Evolutionary conservation across 106 monocot species (phyloP), one percentile per base, ranked within the genome.

Genomic region (Allium cepa): DNA sequence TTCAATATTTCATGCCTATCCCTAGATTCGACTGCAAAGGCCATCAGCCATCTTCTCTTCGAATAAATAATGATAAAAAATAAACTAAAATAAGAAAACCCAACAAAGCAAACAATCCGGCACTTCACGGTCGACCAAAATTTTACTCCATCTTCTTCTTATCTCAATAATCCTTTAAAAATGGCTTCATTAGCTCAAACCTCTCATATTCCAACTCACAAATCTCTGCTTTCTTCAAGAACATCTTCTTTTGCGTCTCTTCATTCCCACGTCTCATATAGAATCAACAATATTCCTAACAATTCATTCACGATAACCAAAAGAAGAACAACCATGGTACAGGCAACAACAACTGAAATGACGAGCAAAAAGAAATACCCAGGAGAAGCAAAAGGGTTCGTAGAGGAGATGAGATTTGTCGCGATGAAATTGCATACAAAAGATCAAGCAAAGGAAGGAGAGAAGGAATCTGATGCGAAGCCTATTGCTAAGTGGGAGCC

Each of bases 351-450:
- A 15, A 47, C 70, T 47, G 80, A 78, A 75, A 69, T 78, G 70
- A 62, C 80, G 16, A 67, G 16, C 69, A 79, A 81, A 66, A 64
- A 50, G 75, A 51, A 65, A 58, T 47, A 62, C 47, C 58, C 68
- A 4, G 76, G 73, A 11, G 77, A 69, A 50, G 59, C 56, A 62
- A 81, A 76, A 69, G 82, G 82, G 48, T 86, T 86, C 67, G 90
- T 86, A 60, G 86, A 83, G 2, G 86, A 86, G 86, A 83, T 86
- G 90, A 63, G 83, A 65, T 58, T 73, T 8, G 83, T 86, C 2
- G 86, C 90, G 13, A 90, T 86, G 90, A 78, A 72, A 73, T 72
- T 90, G 76, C 90, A 86, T 71, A 90, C 90, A 3, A 71, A 74
- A 66, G 86, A 86, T 62, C 90, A 90, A 72, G 78, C 90, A 4